Percentiles rank a stretch among this genome's conserved stretches.
Conservation (phyloP, 2,329 filamentous ascomycete species). For the Phaeosphaeriaceae sp. region DNA sequence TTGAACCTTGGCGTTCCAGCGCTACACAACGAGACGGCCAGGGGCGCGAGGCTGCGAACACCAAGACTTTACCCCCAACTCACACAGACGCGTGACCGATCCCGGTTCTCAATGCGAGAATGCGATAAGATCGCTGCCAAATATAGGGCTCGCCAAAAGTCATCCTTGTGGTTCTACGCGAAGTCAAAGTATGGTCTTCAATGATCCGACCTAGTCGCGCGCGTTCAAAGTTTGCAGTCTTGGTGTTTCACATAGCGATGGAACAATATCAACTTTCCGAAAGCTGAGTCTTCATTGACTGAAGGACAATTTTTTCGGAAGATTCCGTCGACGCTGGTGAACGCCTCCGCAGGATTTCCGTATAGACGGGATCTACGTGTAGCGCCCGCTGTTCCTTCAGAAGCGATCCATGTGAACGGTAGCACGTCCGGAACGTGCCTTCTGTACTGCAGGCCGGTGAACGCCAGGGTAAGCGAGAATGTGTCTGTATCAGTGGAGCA, state of each 20-base stretch:
- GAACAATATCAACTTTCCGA: background rate
- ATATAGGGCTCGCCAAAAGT: background rate
- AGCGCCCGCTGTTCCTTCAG: background rate
- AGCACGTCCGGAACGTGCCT: background rate
- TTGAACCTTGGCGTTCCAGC: conserved; percentile 6
- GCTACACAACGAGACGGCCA: conserved; percentile 10
- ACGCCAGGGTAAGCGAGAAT: conserved; percentile 3
- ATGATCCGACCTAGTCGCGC: background rate
- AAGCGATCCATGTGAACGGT: background rate
- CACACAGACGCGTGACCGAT: conserved; percentile 6
- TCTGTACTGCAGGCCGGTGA: background rate
- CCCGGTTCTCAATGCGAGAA: conserved; percentile 11
- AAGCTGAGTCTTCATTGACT: background rate
- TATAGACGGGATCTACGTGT: background rate
- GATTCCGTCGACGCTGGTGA: background rate
- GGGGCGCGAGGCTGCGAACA: conserved; percentile 33
- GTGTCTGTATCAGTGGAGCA: background rate
- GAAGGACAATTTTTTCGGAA: background rate
- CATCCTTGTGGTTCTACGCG: background rate
- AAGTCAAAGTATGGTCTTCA: background rate
- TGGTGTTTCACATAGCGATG: background rate
- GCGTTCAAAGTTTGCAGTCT: background rate
- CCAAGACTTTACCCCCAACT: conserved; percentile 19
- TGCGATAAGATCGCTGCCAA: background rate
- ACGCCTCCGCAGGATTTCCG: background rate